Conservation (phyloP, 208 protist species). For the Wallacemonas sp. region DNA sequence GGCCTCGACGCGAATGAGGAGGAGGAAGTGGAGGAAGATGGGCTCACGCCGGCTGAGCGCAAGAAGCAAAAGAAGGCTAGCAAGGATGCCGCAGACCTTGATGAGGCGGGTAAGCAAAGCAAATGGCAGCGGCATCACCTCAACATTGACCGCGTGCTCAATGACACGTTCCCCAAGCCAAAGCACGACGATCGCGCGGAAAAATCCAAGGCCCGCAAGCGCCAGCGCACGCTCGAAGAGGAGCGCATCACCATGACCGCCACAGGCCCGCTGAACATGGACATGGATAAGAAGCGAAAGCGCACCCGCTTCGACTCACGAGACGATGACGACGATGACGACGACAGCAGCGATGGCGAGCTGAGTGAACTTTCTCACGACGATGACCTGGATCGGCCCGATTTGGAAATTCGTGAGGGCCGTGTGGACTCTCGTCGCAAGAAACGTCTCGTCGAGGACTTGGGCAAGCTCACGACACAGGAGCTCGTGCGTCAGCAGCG, state of each 20-base stretch:
- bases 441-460: conserved; percentile 61
- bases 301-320: conserved; percentile 56
- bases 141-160: conserved; percentile 82
- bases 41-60: conserved; percentile 5
- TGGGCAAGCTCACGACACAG: conserved; percentile 76
- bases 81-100: conserved; percentile 44
- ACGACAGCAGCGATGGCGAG: conserved; percentile 29
- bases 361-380: conserved; percentile 37
- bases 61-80: conserved; percentile 28
- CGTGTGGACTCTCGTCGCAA: conserved; percentile 79
- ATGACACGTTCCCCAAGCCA: conserved; percentile 81
- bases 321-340: conserved; percentile 35
- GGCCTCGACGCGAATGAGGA: conserved; percentile 49
- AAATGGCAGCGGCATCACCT: conserved; percentile 85
- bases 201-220: conserved; percentile 37
- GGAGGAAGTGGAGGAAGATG: conserved; percentile 21
- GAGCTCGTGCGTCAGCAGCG: conserved; percentile 85
- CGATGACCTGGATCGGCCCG: conserved; percentile 40
- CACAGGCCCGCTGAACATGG: conserved; percentile 24
- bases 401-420: conserved; percentile 59
- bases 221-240: conserved; percentile 62
- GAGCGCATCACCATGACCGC: conserved; percentile 74
- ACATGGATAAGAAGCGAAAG: conserved; percentile 22
- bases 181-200: conserved; percentile 33
- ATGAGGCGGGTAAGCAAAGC: conserved; percentile 55